Base-by-base conservation (phyloP, 1,284 basidiomycete species). In the Leccinum fuscescens region DNA sequence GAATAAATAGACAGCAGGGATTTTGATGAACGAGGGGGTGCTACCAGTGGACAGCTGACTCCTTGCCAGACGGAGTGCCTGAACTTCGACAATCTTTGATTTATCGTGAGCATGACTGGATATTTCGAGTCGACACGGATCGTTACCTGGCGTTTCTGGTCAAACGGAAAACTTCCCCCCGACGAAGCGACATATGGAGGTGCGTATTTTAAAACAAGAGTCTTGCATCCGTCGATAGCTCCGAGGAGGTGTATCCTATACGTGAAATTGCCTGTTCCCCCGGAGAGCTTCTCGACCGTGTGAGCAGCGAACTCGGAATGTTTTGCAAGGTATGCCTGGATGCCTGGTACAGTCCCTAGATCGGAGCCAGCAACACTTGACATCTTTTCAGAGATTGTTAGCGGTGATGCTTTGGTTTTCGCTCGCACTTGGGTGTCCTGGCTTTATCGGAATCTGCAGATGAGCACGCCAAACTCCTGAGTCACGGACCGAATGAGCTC, bases 141-240 rank as follows among this genome's bases (percentile, higher is more conserved):
- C 14, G 73, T 62, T 58, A 85, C 86, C 81, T 88, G 86, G 62
- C 86, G 77, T 42, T 79, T 77, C 12, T 82, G 62, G 11, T 77
- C 73, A 42, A 87, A 72, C 11, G 75, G 67, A 35, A 81, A 65
- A 5, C 3, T 39, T 8, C 46, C 62, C 20, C 44, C 69, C 42
- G 58, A 67, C 15, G 54, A 57, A n/a, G 68, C 66, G 17, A 70
- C 67, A 60, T 82, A 83, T 20, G 79, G 74, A 57, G 82, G 78
- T 1, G 78, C 78, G 72, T 87, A 83, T 69, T 88, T 89, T 51
- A 86, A 63, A 22, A 89, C 75, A 14, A 84, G 66, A 2, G 84
- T 84, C 56, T 66, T 60, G 1, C 66, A 67, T 1, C 77, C 80
- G 39, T 76, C 68, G 58, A 80, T 72, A 11, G 77, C 74, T 29